Percentiles rank a stretch among this genome's conserved stretches.
Conservation (phyloP, 257 asterid genomes). For the Rhazya stricta region DNA sequence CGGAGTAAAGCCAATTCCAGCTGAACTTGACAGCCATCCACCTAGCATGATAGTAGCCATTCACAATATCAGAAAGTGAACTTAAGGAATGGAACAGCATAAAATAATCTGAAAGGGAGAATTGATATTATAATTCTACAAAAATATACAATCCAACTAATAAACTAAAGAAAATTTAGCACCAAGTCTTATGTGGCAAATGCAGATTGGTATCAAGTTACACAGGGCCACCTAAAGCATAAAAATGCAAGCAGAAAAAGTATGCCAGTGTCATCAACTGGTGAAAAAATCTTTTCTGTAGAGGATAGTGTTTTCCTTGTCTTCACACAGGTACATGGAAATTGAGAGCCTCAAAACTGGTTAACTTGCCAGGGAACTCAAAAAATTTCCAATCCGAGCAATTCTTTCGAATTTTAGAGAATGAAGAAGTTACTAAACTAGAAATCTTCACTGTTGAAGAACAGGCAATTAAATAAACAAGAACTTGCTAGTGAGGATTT, state of each 20-base stretch:
- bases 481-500: background rate
- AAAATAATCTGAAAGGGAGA: background rate
- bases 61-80: constrained; percentile 8
- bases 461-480: background rate
- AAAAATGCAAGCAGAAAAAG: background rate
- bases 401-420: background rate
- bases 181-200: background rate
- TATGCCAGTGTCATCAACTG: background rate
- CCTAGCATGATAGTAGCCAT: constrained; percentile 37
- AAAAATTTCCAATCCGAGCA: background rate
- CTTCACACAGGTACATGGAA: background rate
- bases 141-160: background rate
- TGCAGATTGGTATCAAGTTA: background rate
- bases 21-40: constrained; percentile 54
- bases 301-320: background rate
- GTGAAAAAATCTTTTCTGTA: background rate
- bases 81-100: background rate
- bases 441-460: background rate
- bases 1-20: constrained; percentile 66
- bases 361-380: background rate
- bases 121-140: background rate
- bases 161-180: background rate
- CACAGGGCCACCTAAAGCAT: background rate
- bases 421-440: background rate
- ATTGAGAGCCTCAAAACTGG: background rate